Evolutionary conservation across 2,329 filamentous ascomycete species (phyloP), one percentile per base, ranked within the genome.

Genomic region (Grosmannia huntii): DNA sequence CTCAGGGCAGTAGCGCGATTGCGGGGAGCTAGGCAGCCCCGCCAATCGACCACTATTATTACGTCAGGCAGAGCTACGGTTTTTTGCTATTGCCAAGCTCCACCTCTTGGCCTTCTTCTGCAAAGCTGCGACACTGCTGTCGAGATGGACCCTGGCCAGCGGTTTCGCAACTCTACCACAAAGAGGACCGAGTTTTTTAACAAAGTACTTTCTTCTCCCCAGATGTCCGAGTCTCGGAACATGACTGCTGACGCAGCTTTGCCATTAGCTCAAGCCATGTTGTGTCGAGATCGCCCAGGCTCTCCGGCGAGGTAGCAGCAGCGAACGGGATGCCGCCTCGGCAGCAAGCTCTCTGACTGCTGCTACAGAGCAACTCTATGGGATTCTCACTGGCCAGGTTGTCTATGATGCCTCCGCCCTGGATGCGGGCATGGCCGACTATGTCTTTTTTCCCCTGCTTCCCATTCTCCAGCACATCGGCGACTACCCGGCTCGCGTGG

Each of bases 401-500:
- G 65, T 68, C 49, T 66, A 65, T 27, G 75, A 82, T 62, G 69
- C 74, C 3, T 68, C 73, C 2, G 73, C 75, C 0, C 70, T 97
- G 21, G 89, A 96, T 68, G 79, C 85, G 56, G 92, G 90, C 68
- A 75, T 97, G 21, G 90, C 91, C 16, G 91, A 96, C 73, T 99
- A 97, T 75, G 81, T 88, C 66, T 97, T 97, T 75, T 96, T 96
- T 62, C 94, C 94, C 0, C 75, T 99, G 0, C 90, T 89, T 0
- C 87, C 94, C 64, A 83, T 97, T 46, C 85, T 99, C 65, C 85
- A 89, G 60, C 80, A 84, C 62, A 86, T 89, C 64, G 82, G 87
- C 62, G 77, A 80, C 53, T 82, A 91, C 57, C 84, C 91, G 0
- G 80, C 87, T 53, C 79, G 80, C 41, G 75, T 89, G 48, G 73